Percentiles rank a stretch among this genome's conserved stretches.
phyloP scores from a whole-genome alignment of 2,329 filamentous ascomycete species.

The Aureobasidium sp. region DNA sequence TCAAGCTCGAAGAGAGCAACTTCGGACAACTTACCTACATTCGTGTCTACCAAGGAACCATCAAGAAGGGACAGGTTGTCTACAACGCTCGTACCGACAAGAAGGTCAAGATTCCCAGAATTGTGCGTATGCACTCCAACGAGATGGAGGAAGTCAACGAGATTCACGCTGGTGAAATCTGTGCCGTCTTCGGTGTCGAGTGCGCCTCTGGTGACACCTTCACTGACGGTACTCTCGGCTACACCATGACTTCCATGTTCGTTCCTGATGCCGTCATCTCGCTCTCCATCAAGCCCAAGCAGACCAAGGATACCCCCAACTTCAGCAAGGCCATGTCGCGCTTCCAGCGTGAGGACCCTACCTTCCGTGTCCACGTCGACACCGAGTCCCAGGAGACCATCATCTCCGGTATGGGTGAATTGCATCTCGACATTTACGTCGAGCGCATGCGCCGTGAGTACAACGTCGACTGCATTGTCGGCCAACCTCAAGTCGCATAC shows the following conservation, averaged over 20 bases:
- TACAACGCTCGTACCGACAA: conserved; percentile 93
- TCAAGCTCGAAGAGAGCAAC: conserved; percentile 98
- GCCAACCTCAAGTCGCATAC: conserved; percentile 93
- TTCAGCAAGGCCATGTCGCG: conserved; percentile 99
- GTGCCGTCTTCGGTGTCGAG: conserved; percentile 95
- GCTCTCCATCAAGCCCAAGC: conserved; percentile 92
- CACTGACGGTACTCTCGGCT: conserved; percentile 85
- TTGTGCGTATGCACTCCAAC: conserved; percentile 98
- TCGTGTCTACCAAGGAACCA: conserved; percentile 88
- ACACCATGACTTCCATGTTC: conserved; percentile 97
- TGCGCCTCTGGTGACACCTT: conserved; percentile 98
- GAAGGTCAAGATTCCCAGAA: conserved; percentile 92
- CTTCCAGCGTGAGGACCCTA: conserved; percentile 97
- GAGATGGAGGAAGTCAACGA: conserved; percentile 97
- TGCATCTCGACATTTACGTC: conserved; percentile 95
- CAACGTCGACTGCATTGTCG: conserved; percentile 91
- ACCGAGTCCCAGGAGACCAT: conserved; percentile 91
- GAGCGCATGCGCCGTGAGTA: conserved; percentile 97
- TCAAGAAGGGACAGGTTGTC: conserved; percentile 82
- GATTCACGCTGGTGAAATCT: conserved; percentile 94
- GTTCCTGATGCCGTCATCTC: conserved; percentile 98
- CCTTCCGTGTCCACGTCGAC: conserved; percentile 91
- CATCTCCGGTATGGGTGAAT: conserved; percentile 95
- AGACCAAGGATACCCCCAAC: conserved; percentile 81
- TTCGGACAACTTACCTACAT: conserved; percentile 98